phyloP scores from a whole-genome alignment of 495 filamentous ascomycete species.

The Penicillium bialowiezense region DNA sequence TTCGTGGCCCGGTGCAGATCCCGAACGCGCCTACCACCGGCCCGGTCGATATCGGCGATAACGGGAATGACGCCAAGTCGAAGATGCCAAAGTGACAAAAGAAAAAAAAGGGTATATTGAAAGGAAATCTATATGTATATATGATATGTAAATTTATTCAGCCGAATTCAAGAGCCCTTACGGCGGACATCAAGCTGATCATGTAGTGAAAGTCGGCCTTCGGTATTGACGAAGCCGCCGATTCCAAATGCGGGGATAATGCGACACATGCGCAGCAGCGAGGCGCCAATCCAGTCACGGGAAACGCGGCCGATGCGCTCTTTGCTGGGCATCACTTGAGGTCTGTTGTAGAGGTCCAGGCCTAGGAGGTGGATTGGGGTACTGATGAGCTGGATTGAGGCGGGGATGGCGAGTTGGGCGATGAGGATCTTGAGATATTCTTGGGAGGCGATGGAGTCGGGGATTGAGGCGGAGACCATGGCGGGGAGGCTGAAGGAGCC shows the following conservation, averaged over 20 bases:
- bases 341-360: constrained; percentile 79
- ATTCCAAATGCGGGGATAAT: constrained; percentile 90
- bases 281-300: constrained; percentile 72
- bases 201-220: constrained; percentile 39
- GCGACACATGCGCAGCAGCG: constrained; percentile 70
- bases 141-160: too few species aligned
- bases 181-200: constrained; percentile 24
- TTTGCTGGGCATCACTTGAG: constrained; percentile 34
- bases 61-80: constrained; percentile 13
- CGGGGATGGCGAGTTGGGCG: constrained; percentile 75
- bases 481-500: constrained; percentile 77
- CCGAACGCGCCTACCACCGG: constrained; percentile 14
- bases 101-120: constrained; percentile 28
- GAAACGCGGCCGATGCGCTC: constrained; percentile 61
- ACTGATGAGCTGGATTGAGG: constrained; percentile 72
- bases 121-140: constrained; percentile 14
- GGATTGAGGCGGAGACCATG: constrained; percentile 34
- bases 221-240: constrained; percentile 78
- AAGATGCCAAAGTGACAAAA: constrained; percentile 1
- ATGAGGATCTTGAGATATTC: constrained; percentile 40
- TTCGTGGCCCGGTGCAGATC: background rate
- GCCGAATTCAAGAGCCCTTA: constrained; percentile 9
- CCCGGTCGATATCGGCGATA: constrained; percentile 13
- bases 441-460: constrained; percentile 35
- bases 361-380: constrained; percentile 85